Percentiles rank a stretch among this genome's conserved stretches.
Evolutionary conservation across 2,329 filamentous ascomycete genomes (phyloP).

Genomic region (Fulvia fulva): DNA sequence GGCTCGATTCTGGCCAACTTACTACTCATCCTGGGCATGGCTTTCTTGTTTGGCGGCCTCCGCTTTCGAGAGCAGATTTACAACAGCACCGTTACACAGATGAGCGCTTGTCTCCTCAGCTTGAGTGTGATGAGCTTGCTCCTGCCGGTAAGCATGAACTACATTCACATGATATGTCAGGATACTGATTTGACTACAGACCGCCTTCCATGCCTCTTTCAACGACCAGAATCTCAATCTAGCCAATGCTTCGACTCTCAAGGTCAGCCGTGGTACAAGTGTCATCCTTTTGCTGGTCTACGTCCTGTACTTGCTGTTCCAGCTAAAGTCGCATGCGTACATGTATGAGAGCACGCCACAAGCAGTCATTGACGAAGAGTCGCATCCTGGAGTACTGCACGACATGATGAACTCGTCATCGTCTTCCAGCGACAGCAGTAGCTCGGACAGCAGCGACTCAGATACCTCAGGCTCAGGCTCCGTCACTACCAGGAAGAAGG

Average conservation of each 20-base stretch:
- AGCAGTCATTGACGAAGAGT: constrained; percentile 87
- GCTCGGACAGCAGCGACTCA: constrained; percentile 53
- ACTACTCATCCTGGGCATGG: constrained; percentile 86
- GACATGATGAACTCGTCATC: constrained; percentile 73
- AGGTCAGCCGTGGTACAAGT: constrained; percentile 85
- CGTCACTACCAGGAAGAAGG: constrained; percentile 60
- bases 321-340: constrained; percentile 87
- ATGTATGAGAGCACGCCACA: constrained; percentile 91
- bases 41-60: constrained; percentile 79
- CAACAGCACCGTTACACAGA: constrained; percentile 92
- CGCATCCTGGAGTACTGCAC: constrained; percentile 76
- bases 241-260: constrained; percentile 69
- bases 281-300: constrained; percentile 82
- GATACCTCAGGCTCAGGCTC: constrained; percentile 62
- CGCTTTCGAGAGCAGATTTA: constrained; percentile 90
- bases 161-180: neutral
- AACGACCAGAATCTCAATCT: constrained; percentile 35
- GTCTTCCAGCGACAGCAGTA: constrained; percentile 50
- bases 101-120: constrained; percentile 90
- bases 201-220: constrained; percentile 90
- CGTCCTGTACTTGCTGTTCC: constrained; percentile 77
- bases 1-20: constrained; percentile 88
- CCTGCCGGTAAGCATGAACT: constrained; percentile 58
- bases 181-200: constrained; percentile 47
- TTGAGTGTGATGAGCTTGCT: constrained; percentile 85